Evolutionary conservation across 1,284 basidiomycete genomes (phyloP).

Genomic region (Entoloma clypeatum): DNA sequence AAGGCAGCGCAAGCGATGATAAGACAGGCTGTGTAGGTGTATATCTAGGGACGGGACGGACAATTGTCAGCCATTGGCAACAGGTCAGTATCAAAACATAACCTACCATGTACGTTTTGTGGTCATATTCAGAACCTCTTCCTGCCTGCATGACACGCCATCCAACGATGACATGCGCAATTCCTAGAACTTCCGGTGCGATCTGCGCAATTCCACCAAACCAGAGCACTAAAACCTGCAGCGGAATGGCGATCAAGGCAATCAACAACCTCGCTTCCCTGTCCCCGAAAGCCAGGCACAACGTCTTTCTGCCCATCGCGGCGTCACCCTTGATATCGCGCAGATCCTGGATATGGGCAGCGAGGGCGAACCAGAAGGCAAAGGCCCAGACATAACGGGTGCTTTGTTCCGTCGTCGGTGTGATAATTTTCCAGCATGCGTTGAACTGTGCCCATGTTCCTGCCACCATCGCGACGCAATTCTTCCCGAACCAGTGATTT

Average conservation of each 20-base stretch:
- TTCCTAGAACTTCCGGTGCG: conserved; percentile 3
- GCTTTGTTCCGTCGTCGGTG: not conserved
- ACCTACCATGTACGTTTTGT: conserved; percentile 12
- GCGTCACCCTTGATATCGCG: conserved; percentile 12
- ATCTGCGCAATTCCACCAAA: not conserved
- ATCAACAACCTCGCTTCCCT: conserved; percentile 6
- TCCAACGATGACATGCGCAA: conserved; percentile 6
- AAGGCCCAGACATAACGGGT: conserved; percentile 4
- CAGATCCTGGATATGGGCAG: conserved; percentile 11
- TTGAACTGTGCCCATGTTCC: conserved; percentile 10
- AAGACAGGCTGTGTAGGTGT: no score
- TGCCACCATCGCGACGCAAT: conserved; percentile 8
- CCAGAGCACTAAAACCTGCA: conserved; percentile 3
- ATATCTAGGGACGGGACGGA: no score
- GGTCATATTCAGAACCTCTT: conserved; percentile 2
- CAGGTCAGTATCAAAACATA: no score
- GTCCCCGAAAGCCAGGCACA: conserved; percentile 11
- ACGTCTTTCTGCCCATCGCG: conserved; percentile 10
- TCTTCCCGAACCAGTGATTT: conserved; percentile 15
- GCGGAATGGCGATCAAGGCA: conserved; percentile 7
- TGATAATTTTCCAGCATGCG: conserved; percentile 6
- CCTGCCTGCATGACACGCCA: conserved; percentile 5
- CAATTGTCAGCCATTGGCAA: no score
- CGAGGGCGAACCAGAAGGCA: conserved; percentile 7
- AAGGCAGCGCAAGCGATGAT: no score